phyloP scores from a whole-genome alignment of 2,329 filamentous ascomycete genomes.

The Cladosporium velox region DNA sequence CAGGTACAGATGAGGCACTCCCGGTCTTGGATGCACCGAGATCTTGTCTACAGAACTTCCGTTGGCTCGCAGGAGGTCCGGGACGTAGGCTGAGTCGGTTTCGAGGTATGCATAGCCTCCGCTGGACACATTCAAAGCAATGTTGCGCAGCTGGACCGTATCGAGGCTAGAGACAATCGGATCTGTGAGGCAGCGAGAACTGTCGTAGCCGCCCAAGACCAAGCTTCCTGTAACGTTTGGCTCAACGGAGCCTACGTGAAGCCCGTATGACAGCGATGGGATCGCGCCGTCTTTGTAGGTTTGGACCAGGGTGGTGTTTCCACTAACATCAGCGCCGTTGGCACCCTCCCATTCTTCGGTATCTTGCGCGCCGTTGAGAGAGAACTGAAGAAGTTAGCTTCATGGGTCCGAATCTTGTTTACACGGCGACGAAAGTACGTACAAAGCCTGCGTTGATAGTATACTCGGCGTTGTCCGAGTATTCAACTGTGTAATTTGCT shows the following conservation, averaged over 20 bases:
- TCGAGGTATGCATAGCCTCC: conserved; percentile 44
- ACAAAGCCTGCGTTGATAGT: conserved; percentile 24
- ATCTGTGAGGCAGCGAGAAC: conserved; percentile 22
- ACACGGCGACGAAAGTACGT: not conserved
- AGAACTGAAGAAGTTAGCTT: conserved; percentile 21
- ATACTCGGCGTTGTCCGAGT: not conserved
- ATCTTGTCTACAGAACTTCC: conserved; percentile 12
- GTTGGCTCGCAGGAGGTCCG: conserved; percentile 16
- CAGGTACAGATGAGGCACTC: conserved; percentile 32
- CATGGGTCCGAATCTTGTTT: not conserved
- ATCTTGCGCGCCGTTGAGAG: conserved; percentile 18
- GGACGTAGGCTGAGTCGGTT: conserved; percentile 22
- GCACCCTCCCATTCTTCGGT: not conserved
- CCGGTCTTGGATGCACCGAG: conserved; percentile 27
- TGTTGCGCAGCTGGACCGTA: conserved; percentile 39
- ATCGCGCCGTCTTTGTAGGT: conserved; percentile 21
- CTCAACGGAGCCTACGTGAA: conserved; percentile 24
- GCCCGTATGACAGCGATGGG: conserved; percentile 23
- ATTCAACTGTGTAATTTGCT: conserved; percentile 4
- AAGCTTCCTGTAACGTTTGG: conserved; percentile 22
- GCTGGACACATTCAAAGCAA: conserved; percentile 44
- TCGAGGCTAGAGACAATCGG: conserved; percentile 22
- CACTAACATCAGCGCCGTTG: not conserved
- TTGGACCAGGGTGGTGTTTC: conserved; percentile 14
- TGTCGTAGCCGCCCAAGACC: conserved; percentile 27